These are phyloP conservation scores for Apocynum venetum DNA, from an alignment of 257 asterid genomes.

Conservation along the genomic window DNA sequence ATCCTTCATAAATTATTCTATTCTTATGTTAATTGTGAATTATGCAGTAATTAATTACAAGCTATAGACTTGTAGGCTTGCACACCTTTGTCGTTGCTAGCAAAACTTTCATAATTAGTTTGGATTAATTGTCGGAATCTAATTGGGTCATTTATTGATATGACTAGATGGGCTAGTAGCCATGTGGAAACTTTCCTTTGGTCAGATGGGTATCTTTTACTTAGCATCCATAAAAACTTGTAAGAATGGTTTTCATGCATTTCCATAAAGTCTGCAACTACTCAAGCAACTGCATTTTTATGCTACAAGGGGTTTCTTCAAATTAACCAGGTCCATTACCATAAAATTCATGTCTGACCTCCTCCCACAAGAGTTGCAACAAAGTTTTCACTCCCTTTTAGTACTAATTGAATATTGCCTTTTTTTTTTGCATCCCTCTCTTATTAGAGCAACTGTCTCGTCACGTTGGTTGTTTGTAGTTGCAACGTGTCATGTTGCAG, in stretches of 20 bases:
- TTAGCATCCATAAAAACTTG: neutral
- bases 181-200: neutral
- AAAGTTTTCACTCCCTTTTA: neutral
- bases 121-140: too few species aligned
- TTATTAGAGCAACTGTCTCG: neutral
- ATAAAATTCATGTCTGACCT: neutral
- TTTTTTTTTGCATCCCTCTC: neutral
- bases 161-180: neutral
- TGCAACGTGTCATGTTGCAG: too few species aligned
- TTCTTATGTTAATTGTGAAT: too few species aligned
- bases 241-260: neutral
- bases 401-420: neutral
- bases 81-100: too few species aligned
- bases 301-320: neutral
- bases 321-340: too few species aligned
- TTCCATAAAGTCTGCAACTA: neutral
- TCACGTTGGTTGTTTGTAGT: neutral
- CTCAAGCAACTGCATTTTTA: neutral
- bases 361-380: neutral
- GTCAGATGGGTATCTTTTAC: neutral
- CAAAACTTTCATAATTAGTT: too few species aligned
- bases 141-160: neutral
- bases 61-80: too few species aligned
- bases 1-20: too few species aligned
- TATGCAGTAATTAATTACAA: too few species aligned